Evolutionary conservation across 2,329 filamentous ascomycete genomes (phyloP), one percentile per base, ranked within the genome.

Genomic region (Graphium sp.): DNA sequence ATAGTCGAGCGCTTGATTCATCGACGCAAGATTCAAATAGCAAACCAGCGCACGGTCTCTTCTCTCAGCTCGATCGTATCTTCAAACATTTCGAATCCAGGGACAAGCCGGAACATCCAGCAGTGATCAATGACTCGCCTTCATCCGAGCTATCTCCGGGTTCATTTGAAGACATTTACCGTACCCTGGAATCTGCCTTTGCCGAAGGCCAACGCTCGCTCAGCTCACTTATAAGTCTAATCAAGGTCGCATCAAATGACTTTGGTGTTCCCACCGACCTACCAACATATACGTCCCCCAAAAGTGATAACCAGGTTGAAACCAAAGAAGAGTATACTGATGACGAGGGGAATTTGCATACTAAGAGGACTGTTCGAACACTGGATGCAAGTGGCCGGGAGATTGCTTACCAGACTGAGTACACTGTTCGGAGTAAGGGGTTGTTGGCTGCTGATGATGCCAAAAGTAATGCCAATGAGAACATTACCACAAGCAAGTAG

Each of bases 321-420:
- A 49, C 46, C 2, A 53, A 46, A 16, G 47, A 56, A 5, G 54
- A 62, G 34, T 49, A 54, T 28, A 47, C 56, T 5, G 58, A 63
- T 37, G 37, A 41, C 6, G 50, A 49, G 28, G 60, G 58, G 18
- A 55, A 58, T 35, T 37, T 50, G 9, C 56, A 60, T 32, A 49
- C 46, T 29, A 58, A 52, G 37, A 48, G 48, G 7, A 53, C 50
- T 6, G 46, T 52, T 16, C 53, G 47, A 34, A 53, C 43, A 6
- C 39, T 56, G 7, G 53, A 62, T 22, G 43, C 45, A 13, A 39
- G 58, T 6, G 60, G 58, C 24, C 46, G 49, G 9, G 49, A 58
- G 32, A 42, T 61, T 11, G 46, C 51, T n/a, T n/a, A n/a, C n/a
- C n/a, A n/a, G n/a, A n/a, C n/a, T n/a, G n/a, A n/a, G n/a, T n/a